Conservation (phyloP, 116 monocot genomes). For the Cymodocea nodosa region DNA sequence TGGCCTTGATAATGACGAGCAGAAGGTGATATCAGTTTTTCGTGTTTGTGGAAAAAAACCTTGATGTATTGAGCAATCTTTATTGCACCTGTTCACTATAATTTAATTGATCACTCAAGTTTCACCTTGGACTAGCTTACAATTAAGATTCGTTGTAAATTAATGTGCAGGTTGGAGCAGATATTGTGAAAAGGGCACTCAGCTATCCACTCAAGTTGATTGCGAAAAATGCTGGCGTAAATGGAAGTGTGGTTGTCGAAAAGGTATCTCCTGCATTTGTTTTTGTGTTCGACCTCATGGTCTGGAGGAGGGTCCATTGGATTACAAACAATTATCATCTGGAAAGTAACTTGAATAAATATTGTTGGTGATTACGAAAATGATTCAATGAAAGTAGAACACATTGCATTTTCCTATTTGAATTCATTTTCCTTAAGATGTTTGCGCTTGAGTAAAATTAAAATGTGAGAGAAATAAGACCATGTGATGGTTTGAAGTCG, state of each 20-base stretch:
- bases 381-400: no score
- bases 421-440: no score
- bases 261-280: slow-evolving; percentile 28
- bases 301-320: no score
- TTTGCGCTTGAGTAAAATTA: no score
- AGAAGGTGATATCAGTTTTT: slow-evolving; percentile 18
- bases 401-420: no score
- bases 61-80: not conserved
- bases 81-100: not conserved
- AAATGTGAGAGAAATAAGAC: no score
- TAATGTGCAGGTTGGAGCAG: slow-evolving; percentile 52
- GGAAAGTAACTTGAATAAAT: no score
- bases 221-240: slow-evolving; percentile 91
- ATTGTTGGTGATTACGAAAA: no score
- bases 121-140: not conserved
- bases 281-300: not conserved
- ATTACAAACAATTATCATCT: no score
- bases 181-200: slow-evolving; percentile 76
- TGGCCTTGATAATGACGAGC: slow-evolving; percentile 75
- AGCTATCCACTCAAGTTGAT: slow-evolving; percentile 80
- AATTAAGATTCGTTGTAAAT: not conserved
- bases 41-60: not conserved
- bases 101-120: not conserved
- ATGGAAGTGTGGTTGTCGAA: slow-evolving; percentile 80
- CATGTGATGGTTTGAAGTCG: no score